Conservation (phyloP, 78 protist species). For the Speleostelium caveatum region DNA sequence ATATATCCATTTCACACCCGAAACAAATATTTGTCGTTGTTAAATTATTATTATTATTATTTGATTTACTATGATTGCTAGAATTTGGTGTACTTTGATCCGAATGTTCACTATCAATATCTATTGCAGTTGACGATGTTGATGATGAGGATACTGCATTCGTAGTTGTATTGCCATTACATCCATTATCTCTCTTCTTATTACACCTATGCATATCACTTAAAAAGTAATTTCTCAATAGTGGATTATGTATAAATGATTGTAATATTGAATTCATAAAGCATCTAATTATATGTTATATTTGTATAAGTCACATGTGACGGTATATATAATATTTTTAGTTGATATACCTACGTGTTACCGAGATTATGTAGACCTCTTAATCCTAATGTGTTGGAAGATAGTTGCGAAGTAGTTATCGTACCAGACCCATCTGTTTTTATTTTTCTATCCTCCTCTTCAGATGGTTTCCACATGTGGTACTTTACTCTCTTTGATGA, state of each 20-base stretch:
- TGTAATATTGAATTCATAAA: conserved; percentile 88
- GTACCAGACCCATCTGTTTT: not conserved
- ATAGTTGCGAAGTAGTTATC: not conserved
- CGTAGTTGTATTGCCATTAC: not conserved
- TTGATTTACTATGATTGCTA: not conserved
- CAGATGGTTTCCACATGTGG: conserved; percentile 58
- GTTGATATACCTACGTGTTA: conserved; percentile 68
- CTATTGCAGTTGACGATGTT: no score
- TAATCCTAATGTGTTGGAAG: conserved; percentile 47
- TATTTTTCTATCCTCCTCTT: conserved; percentile 21
- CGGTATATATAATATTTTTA: no score
- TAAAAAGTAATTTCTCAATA: conserved; percentile 72
- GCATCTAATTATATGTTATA: conserved; percentile 38
- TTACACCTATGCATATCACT: conserved; percentile 82
- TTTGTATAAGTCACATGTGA: no score
- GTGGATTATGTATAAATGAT: conserved; percentile 79
- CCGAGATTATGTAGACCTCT: conserved; percentile 91
- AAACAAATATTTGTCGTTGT: conserved; percentile 49
- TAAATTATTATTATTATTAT: conserved; percentile 12
- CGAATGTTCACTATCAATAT: conserved; percentile 5
- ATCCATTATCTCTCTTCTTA: conserved; percentile 4
- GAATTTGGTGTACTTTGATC: not conserved
- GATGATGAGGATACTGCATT: no score
- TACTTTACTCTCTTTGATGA: conserved; percentile 33
- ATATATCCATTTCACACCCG: conserved; percentile 84